Conservation (phyloP, 2,329 filamentous ascomycete genomes). For the Apiospora pterosperma region DNA sequence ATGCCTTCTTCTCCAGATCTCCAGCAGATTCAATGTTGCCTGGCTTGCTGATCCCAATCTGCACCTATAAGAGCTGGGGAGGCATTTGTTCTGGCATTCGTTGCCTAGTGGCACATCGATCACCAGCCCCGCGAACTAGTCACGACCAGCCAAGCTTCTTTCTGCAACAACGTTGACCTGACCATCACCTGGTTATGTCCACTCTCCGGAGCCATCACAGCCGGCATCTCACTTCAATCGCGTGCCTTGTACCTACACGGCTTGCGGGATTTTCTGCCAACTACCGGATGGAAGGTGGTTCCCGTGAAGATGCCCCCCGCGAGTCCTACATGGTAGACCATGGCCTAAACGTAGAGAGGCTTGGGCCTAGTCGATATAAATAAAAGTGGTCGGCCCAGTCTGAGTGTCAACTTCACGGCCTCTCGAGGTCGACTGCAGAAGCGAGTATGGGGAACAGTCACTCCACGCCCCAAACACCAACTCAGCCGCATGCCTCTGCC, state of each 20-base stretch:
- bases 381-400: not conserved
- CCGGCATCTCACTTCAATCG: not conserved
- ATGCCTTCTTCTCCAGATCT: not conserved
- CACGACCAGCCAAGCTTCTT: not conserved
- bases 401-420: not conserved
- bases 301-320: not conserved
- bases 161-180: not conserved
- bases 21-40: not conserved
- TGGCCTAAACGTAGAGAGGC: not conserved
- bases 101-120: not conserved
- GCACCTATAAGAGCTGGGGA: not conserved
- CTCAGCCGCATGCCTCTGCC: not conserved
- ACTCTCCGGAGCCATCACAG: not conserved
- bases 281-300: not conserved
- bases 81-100: not conserved
- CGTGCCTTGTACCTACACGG: not conserved
- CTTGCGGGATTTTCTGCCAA: not conserved
- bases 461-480: not conserved
- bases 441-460: not conserved
- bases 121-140: not conserved
- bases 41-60: not conserved
- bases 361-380: not conserved
- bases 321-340: not conserved
- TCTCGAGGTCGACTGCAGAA: not conserved
- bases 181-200: not conserved